A percentile compares a stretch with the other conserved stretches of the same genome.
Conservation (phyloP, 768 basidiomycete genomes). For the Lentinus tigrinus region DNA sequence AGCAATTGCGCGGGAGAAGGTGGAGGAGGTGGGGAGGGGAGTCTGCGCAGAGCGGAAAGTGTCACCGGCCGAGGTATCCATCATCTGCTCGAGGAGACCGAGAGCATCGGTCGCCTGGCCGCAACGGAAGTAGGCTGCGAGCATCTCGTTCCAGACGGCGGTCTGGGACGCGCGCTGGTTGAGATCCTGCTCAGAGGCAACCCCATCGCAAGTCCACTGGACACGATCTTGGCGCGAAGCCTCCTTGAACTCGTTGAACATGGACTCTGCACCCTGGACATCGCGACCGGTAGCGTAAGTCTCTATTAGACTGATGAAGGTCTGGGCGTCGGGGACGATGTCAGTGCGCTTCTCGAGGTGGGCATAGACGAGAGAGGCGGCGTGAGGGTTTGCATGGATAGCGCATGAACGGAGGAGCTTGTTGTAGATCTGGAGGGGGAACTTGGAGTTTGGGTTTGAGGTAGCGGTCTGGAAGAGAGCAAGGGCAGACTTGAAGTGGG, state of each 20-base stretch:
- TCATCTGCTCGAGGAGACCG: constrained; percentile 67
- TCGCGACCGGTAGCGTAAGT: constrained; percentile 55
- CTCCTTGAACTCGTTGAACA: constrained; percentile 59
- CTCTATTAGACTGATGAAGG: constrained; percentile 57
- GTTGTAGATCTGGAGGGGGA: constrained; percentile 44
- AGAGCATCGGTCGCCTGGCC: constrained; percentile 64
- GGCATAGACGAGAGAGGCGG: constrained; percentile 63
- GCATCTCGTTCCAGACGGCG: constrained; percentile 72
- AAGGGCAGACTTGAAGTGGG: constrained; percentile 70
- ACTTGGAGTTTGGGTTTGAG: constrained; percentile 32
- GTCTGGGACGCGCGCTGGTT: constrained; percentile 31
- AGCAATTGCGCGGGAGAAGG: constrained; percentile 60
- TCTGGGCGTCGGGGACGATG: constrained; percentile 31
- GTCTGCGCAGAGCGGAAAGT: constrained; percentile 38
- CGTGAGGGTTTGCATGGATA: constrained; percentile 51
- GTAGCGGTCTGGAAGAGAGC: constrained; percentile 67
- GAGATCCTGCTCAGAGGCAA: constrained; percentile 1
- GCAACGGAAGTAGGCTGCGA: constrained; percentile 67
- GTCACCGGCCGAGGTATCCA: constrained; percentile 41
- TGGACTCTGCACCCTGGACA: constrained; percentile 49
- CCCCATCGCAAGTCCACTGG: constrained; percentile 24
- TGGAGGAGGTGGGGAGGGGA: constrained; percentile 59
- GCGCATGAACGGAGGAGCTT: constrained; percentile 64
- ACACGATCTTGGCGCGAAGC: constrained; percentile 42
- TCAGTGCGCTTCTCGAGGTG: constrained; percentile 51